Base-by-base conservation (phyloP, 1,284 basidiomycete genomes). In the Rhodofomes roseus region DNA sequence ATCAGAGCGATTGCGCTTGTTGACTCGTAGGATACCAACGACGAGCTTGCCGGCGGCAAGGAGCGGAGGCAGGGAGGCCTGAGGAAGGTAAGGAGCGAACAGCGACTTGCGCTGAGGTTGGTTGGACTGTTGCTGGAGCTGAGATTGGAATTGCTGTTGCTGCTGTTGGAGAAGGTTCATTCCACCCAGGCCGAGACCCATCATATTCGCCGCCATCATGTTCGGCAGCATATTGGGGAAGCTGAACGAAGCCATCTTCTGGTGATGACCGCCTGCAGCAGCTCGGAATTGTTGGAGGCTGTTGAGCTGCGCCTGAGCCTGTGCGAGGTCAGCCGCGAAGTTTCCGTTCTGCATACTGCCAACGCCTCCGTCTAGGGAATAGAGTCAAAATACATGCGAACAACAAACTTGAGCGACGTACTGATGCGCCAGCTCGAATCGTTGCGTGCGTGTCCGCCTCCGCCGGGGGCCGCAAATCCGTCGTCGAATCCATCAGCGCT, bases 1-100 rank as follows among this genome's bases (percentile, higher is more conserved):
- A 74, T 99, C 97, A 25, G 96, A 98, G 58, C 97, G 86, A 74
- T 98, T 98, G 70, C 97, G 92, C 79, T 99, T 99, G 81, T 99
- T 99, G 69, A 99, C 96, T 55, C 97, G 90, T 56, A 99, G 79
- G 56, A 98, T 94, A 64, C 97, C 97, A 59, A 99, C 96, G 60
- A 99, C 97, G 52, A 99, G 83, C 78, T 99, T 99, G 54, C 96
- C 97, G 18, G 97, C 96, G n/a, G 93, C 92, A 56, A 99, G 85
- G 61, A 99, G 86, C 53, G 96, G 96, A 31, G 97, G 96, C 50
- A 99, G 84, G 44, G 95, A 97, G 9, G 96, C 96, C 74, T 98
- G 96, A 56, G 97, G 97, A 59, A 99, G 86, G 73, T 99, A 99
- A 59, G 96, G 97, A 65, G 97, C 97, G 71, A 99, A 99, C 54